These are phyloP conservation scores for Citrullus mucosospermus DNA, from an alignment of 306 rosid species.

Conservation along the genomic window DNA sequence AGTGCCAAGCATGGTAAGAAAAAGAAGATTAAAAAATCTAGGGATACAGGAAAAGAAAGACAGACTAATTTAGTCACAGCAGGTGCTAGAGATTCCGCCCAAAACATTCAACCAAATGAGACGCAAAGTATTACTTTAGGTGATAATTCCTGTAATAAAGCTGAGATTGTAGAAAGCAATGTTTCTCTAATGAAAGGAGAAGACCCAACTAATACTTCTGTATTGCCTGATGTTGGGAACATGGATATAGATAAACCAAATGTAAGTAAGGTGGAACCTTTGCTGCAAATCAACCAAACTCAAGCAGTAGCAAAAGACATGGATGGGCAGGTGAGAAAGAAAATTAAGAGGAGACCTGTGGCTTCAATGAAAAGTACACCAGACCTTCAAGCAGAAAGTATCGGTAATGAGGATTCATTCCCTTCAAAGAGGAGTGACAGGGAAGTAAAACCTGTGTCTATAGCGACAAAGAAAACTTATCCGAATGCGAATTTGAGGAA, in stretches of 20 bases:
- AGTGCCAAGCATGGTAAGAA: constrained; percentile 21
- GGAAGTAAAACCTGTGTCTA: background rate
- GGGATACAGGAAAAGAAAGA: constrained; percentile 17
- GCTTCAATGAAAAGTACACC: constrained; percentile 18
- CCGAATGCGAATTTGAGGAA: background rate
- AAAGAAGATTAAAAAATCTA: constrained; percentile 23
- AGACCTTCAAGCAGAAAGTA: constrained; percentile 22
- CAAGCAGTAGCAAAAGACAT: constrained; percentile 19
- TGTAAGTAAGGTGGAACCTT: constrained; percentile 16
- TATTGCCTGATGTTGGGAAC: background rate
- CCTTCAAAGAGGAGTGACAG: background rate
- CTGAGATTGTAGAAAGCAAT: constrained; percentile 15
- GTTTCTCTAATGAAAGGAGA: constrained; percentile 26
- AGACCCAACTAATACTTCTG: constrained; percentile 9
- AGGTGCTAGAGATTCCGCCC: constrained; percentile 17
- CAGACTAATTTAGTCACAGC: constrained; percentile 7
- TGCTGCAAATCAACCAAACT: constrained; percentile 19
- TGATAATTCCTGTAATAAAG: constrained; percentile 21
- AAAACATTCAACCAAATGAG: constrained; percentile 13
- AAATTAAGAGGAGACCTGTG: constrained; percentile 32
- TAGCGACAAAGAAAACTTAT: background rate
- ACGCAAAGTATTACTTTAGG: constrained; percentile 16
- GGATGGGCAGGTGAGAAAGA: constrained; percentile 24
- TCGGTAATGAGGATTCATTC: constrained; percentile 12
- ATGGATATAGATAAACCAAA: background rate